Conservation (phyloP, 2,329 filamentous ascomycete genomes). For the Venturia asperata region DNA sequence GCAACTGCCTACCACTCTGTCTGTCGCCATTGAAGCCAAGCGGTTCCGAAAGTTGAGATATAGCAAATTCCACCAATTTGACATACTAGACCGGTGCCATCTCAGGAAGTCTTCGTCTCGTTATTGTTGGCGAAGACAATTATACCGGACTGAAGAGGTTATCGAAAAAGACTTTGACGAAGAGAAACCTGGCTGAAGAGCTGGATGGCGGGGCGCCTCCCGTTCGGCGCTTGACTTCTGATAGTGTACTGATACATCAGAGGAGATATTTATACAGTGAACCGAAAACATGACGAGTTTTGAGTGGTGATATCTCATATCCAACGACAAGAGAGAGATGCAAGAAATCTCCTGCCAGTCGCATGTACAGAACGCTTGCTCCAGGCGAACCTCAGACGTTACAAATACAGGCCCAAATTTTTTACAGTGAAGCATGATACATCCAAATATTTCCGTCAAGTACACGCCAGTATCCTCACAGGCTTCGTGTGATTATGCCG, state of each 20-base stretch:
- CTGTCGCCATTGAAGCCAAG: too few relatives aligned
- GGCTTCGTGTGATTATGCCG: background rate
- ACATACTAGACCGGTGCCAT: too few relatives aligned
- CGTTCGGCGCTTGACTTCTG: background rate
- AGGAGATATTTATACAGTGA: background rate
- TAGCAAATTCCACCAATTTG: too few relatives aligned
- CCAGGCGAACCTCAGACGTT: background rate
- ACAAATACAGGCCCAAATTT: background rate
- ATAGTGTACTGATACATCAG: background rate
- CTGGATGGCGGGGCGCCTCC: too few relatives aligned
- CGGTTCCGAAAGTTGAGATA: too few relatives aligned
- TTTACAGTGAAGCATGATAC: constrained; percentile 1
- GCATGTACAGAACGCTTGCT: background rate
- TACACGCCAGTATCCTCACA: background rate
- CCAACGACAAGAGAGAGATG: constrained; percentile 8
- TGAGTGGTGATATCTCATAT: constrained; percentile 7
- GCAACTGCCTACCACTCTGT: too few relatives aligned
- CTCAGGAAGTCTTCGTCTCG: too few relatives aligned
- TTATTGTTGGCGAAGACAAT: too few relatives aligned
- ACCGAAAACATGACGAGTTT: background rate
- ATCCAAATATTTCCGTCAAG: background rate
- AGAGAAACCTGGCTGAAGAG: too few relatives aligned
- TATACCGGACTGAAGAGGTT: too few relatives aligned
- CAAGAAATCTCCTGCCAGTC: background rate
- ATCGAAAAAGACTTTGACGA: too few relatives aligned